phyloP scores from a whole-genome alignment of 768 basidiomycete genomes.

The Hygrophorus pudorinus region DNA sequence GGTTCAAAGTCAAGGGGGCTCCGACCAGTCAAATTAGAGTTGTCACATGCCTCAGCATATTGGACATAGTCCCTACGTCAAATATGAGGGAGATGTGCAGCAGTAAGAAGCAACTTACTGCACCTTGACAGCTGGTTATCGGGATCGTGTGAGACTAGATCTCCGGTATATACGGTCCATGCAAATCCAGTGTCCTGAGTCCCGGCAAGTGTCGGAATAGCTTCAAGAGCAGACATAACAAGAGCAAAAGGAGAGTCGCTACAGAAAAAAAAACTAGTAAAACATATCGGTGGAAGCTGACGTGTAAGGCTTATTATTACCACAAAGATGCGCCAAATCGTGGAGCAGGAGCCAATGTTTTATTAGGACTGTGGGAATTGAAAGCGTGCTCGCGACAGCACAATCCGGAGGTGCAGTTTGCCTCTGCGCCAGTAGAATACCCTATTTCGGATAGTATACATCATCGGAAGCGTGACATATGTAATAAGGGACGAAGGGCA shows the following conservation, averaged over 20 bases:
- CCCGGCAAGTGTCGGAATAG: slow-evolving; percentile 57
- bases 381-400: slow-evolving; percentile 54
- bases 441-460: slow-evolving; percentile 37
- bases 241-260: slow-evolving; percentile 61
- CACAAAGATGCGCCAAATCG: slow-evolving; percentile 58
- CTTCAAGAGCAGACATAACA: slow-evolving; percentile 46
- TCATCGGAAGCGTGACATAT: not conserved
- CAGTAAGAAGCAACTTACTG: slow-evolving; percentile 9
- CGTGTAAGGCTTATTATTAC: slow-evolving; percentile 19
- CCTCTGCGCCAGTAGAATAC: slow-evolving; percentile 60
- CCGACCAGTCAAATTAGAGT: not conserved
- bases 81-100: not conserved
- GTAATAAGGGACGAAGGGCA: not conserved
- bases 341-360: slow-evolving; percentile 47
- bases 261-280: slow-evolving; percentile 3
- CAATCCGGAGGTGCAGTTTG: slow-evolving; percentile 55
- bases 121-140: slow-evolving; percentile 54
- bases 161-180: slow-evolving; percentile 63
- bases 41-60: slow-evolving; percentile 50
- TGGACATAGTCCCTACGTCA: slow-evolving; percentile 40
- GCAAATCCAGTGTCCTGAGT: slow-evolving; percentile 53
- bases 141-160: slow-evolving; percentile 64
- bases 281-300: not conserved
- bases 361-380: slow-evolving; percentile 41
- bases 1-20: not conserved